Evolutionary conservation across 2,329 filamentous ascomycete species (phyloP).

Genomic region (Davidsoniella neocaledoniae): DNA sequence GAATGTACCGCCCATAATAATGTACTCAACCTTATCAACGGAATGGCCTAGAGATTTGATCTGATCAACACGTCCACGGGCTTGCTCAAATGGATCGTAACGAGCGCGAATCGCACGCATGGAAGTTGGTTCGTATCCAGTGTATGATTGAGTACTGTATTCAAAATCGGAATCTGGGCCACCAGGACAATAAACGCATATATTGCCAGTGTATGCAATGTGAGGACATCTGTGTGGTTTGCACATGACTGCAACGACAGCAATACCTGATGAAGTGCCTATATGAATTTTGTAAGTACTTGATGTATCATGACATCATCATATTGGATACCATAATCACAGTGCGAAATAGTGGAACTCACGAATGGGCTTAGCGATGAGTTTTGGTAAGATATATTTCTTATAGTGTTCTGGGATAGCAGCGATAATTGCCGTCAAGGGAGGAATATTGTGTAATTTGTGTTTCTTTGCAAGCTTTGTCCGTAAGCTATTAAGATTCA

Average conservation of each 20-base stretch:
- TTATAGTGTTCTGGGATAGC: conserved; percentile 99
- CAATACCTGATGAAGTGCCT: conserved; percentile 91
- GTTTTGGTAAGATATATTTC: conserved; percentile 92
- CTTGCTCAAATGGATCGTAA: conserved; percentile 97
- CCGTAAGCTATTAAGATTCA: conserved; percentile 82
- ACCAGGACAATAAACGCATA: conserved; percentile 96
- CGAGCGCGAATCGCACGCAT: conserved; percentile 95
- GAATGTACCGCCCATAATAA: conserved; percentile 98
- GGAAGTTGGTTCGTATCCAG: conserved; percentile 92
- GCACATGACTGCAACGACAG: conserved; percentile 98
- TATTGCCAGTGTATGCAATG: conserved; percentile 96
- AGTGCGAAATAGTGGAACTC: conserved; percentile 18
- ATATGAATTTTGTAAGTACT: not conserved
- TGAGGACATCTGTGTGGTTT: conserved; percentile 96
- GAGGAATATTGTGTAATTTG: conserved; percentile 70
- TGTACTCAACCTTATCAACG: conserved; percentile 98
- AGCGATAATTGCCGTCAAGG: conserved; percentile 90
- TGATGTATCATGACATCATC: not conserved
- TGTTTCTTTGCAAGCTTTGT: conserved; percentile 87
- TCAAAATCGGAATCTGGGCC: conserved; percentile 97
- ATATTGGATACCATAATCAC: not conserved
- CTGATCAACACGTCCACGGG: conserved; percentile 86
- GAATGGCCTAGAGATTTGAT: conserved; percentile 90
- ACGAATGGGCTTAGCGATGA: conserved; percentile 94
- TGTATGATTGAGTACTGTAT: conserved; percentile 97